Conservation (phyloP, 2,329 filamentous ascomycete species). For the Pleurostoma richardsiae region DNA sequence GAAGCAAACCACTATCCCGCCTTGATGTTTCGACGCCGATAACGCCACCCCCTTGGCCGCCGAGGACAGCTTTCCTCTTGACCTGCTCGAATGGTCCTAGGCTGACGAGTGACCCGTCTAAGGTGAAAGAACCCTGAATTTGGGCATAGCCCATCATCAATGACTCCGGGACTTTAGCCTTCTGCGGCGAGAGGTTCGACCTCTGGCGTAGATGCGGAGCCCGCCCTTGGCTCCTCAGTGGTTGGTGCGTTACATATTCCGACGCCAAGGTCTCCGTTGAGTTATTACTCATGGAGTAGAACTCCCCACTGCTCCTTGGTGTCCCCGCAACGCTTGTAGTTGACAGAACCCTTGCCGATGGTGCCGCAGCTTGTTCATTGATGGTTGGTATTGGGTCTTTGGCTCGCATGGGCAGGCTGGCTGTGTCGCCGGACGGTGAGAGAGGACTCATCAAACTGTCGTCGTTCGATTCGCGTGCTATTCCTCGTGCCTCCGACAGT, state of each 20-base stretch:
- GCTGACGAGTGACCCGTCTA: slow-evolving; percentile 89
- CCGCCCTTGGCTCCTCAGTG: slow-evolving; percentile 25
- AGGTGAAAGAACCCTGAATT: slow-evolving; percentile 82
- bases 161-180: slow-evolving; percentile 60
- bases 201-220: slow-evolving; percentile 41
- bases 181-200: slow-evolving; percentile 37
- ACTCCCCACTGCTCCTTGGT: slow-evolving; percentile 86
- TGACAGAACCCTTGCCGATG: slow-evolving; percentile 67
- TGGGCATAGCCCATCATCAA: slow-evolving; percentile 99
- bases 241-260: slow-evolving; percentile 66
- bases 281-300: slow-evolving; percentile 92
- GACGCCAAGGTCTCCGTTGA: slow-evolving; percentile 91
- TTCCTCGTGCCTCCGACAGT: slow-evolving; percentile 23
- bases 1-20: slow-evolving; percentile 73
- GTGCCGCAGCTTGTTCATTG: slow-evolving; percentile 51
- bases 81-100: slow-evolving; percentile 90
- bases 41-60: slow-evolving; percentile 81
- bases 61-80: slow-evolving; percentile 87
- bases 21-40: slow-evolving; percentile 73
- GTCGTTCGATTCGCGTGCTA: slow-evolving; percentile 21
- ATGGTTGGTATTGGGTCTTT: slow-evolving; percentile 43
- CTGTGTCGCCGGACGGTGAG: slow-evolving; percentile 22
- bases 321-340: slow-evolving; percentile 74
- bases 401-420: slow-evolving; percentile 30
- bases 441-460: slow-evolving; percentile 36